Percentiles rank a stretch among this genome's conserved stretches.
phyloP scores from a whole-genome alignment of 805 yeast species.

The Pichia insulana region DNA sequence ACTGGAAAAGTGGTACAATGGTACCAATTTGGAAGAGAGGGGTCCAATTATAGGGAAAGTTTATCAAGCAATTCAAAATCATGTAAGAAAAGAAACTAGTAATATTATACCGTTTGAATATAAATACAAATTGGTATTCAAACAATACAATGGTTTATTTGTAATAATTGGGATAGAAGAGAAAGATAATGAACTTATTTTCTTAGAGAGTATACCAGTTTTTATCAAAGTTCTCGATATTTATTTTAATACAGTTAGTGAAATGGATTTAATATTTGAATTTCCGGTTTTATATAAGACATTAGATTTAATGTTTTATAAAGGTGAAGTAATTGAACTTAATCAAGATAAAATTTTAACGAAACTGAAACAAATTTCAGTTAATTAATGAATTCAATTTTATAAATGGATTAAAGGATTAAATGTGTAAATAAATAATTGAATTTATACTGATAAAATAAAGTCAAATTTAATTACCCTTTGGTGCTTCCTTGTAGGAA shows the following conservation, averaged over 20 bases:
- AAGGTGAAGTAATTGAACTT: constrained; percentile 87
- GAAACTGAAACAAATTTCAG: constrained; percentile 32
- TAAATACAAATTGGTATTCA: constrained; percentile 58
- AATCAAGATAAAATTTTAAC: constrained; percentile 60
- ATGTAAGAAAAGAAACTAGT: constrained; percentile 75
- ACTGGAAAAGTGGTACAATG: constrained; percentile 64
- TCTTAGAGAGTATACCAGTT: constrained; percentile 76
- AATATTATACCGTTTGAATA: constrained; percentile 38
- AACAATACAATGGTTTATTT: constrained; percentile 87
- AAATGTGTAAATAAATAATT: constrained; percentile 1
- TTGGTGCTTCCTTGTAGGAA: constrained; percentile 98
- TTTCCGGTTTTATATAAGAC: constrained; percentile 77
- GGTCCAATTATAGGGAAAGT: constrained; percentile 47
- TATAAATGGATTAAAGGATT: not conserved
- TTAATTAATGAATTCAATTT: not conserved
- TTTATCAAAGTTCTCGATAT: constrained; percentile 83
- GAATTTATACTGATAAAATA: not conserved
- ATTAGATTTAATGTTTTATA: constrained; percentile 78
- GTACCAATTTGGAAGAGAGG: constrained; percentile 35
- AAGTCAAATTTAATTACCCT: constrained; percentile 26
- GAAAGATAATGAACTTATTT: constrained; percentile 56
- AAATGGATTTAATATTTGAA: constrained; percentile 85
- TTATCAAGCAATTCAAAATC: constrained; percentile 62
- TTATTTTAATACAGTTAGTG: constrained; percentile 86
- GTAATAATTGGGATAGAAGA: constrained; percentile 62